Base-by-base conservation (phyloP, 176 grass and related monocot genomes). In the Juncus inflexus region DNA sequence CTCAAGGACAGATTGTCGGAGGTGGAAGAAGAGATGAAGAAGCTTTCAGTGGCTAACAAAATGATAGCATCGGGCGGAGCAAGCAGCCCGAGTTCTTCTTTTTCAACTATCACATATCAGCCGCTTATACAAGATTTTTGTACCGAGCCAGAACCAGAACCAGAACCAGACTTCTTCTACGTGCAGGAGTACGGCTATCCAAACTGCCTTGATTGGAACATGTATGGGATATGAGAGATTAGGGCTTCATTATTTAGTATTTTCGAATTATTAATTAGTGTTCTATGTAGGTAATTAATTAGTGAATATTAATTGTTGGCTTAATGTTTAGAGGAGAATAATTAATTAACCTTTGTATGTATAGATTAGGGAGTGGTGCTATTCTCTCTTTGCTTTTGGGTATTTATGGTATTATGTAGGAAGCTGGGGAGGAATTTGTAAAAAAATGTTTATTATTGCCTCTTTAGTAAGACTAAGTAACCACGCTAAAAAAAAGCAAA, bases 21-120 rank as follows among this genome's bases (percentile, higher is more conserved):
- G 65, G 64, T 65, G 7, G 80, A 92, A 50, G 85, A 89, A 51
- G 80, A 89, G 53, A 89, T 84, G 40, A 82, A 11, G 61, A 86
- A 89, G 85, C 40, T 86, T 16, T 64, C 69, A 3, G 61, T 75
- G 9, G 2, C 49, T 2, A 52, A 57, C 5, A 66, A 50, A 12
- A 65, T 7, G 1, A 14, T 62, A 4, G 15, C 69, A 16, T 83
- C 65, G 28, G 81, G 50, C 0, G 74, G 64, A 2, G 62, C 73
- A 40, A 80, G 85, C 69, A 99, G 94, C 73, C 94, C 94, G 13
- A 89, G 75, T 80, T 92, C 88, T 3, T 92, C 86, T 4, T 90
- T 95, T 76, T 95, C 94, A 12, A 89, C 83, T 13, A 77, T 86
- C 39, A 99, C 88, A 14, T 67, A 87, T 79, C 65, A 47, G 51